Percentiles rank a stretch among this genome's conserved stretches.
Conservation (phyloP, 129 eudicot genomes). For the Tagetes erecta region DNA sequence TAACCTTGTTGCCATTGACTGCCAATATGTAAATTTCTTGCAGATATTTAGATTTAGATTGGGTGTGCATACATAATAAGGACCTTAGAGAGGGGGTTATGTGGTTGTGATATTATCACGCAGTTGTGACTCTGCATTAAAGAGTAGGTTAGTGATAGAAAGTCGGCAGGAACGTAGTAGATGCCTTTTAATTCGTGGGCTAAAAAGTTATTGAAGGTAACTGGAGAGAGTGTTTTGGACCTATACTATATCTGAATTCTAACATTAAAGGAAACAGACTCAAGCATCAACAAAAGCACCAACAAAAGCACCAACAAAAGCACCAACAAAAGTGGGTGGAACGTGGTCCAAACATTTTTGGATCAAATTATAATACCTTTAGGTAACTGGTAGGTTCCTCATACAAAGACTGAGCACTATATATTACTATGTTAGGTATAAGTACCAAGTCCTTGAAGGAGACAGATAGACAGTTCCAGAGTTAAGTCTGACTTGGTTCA, state of each 20-base stretch:
- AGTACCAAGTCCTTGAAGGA: neutral
- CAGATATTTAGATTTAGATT: neutral
- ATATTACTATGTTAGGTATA: neutral
- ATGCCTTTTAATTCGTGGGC: neutral
- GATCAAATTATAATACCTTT: neutral
- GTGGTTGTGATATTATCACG: slow-evolving; percentile 1
- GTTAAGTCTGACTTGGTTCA: neutral
- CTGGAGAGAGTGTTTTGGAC: neutral
- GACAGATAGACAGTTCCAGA: neutral
- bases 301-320: neutral
- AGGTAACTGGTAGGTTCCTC: slow-evolving; percentile 16
- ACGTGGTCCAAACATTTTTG: slow-evolving; percentile 5
- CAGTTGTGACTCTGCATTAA: neutral
- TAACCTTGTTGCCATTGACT: neutral
- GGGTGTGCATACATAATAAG: neutral
- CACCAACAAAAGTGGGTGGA: neutral
- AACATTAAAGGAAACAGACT: slow-evolving; percentile 14
- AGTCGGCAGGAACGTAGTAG: slow-evolving; percentile 5
- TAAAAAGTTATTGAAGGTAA: neutral
- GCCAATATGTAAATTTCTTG: neutral
- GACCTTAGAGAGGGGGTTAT: neutral
- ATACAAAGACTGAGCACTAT: neutral
- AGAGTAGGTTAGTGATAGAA: slow-evolving; percentile 14
- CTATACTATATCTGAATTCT: neutral
- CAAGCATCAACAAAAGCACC: neutral